Evolutionary conservation across 495 filamentous ascomycete species (phyloP), one percentile per base, ranked within the genome.

Genomic region (Neurospora intermedia): DNA sequence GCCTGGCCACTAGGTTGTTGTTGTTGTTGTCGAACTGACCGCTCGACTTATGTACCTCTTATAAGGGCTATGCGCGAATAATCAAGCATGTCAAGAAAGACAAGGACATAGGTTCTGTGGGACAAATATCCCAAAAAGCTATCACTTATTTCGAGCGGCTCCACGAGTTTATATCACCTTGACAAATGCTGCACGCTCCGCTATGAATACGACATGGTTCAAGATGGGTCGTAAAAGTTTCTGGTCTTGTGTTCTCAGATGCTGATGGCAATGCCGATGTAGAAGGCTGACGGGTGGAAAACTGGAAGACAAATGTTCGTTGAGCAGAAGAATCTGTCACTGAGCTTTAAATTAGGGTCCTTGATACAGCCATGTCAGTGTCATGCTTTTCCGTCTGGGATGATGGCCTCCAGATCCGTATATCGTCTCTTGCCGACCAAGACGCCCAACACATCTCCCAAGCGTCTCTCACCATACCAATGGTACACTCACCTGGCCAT

Each of bases 401-500:
- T 0, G 74, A 43, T 48, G 75, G 75, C 41, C 76, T 79, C 71
- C n/a, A n/a, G n/a, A n/a, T n/a, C n/a, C 79, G 82, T 78, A 92
- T 85, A 78, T 92, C 89, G 77, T 89, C 87, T 83, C 70, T 88
- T 84, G 2, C 89, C 87, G 4, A 91, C 86, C 31, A 94, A 78
- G 35, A 93, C 85, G n/a, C 92, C 92, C 7, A 95, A 83, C 6
- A 94, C 87, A 16, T 94, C 94, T 23, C 93, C 93, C 45, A 90
- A 76, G 72, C 85, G 76, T 73, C 82, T 72, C 71, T 84, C 82
- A n/a, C n/a, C n/a, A n/a, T 27, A 5, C 85, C 82, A 23, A 85
- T 84, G 73, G 77, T 82, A 72, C 81, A 86, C 70, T 82, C 84
- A 62, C 84, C 85, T 23, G 86, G 85, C 84, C 84, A 88, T 23